Conservation (phyloP, 768 basidiomycete genomes). For the Mrakia frigida region DNA sequence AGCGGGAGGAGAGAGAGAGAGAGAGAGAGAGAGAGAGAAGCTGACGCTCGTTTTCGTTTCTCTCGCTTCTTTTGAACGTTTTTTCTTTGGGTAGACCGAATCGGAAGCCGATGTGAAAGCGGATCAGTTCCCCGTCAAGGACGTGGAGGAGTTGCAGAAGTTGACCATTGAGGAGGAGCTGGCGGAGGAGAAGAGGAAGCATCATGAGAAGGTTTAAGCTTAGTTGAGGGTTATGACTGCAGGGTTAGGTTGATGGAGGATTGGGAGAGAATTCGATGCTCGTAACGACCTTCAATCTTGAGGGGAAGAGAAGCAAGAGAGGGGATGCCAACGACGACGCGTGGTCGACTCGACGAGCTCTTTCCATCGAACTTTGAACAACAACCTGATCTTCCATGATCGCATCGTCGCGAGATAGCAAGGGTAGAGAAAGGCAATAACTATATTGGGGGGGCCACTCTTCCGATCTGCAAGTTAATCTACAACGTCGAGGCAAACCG, state of each 20-base stretch:
- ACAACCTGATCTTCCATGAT: no score
- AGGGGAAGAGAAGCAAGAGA: background rate
- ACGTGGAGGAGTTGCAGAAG: background rate
- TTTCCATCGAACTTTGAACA: no score
- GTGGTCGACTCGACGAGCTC: no score
- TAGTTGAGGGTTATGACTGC: background rate
- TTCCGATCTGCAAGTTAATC: no score
- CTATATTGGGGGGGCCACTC: no score
- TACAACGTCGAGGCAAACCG: no score
- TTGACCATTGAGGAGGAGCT: background rate
- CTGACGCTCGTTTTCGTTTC: background rate
- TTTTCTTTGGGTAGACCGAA: background rate
- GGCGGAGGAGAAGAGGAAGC: background rate
- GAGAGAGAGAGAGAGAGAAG: background rate
- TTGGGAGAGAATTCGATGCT: background rate
- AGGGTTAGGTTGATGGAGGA: no score
- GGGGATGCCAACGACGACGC: no score
- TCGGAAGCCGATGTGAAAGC: background rate
- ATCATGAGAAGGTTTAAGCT: background rate
- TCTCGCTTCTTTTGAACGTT: background rate
- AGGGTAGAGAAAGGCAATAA: no score
- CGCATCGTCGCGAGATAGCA: no score
- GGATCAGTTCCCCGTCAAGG: background rate
- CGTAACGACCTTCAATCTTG: no score
- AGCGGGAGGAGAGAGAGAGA: no score